Base-by-base conservation (phyloP, 805 yeast genomes). In the Sugiyamaella boreocaroliniensis region DNA sequence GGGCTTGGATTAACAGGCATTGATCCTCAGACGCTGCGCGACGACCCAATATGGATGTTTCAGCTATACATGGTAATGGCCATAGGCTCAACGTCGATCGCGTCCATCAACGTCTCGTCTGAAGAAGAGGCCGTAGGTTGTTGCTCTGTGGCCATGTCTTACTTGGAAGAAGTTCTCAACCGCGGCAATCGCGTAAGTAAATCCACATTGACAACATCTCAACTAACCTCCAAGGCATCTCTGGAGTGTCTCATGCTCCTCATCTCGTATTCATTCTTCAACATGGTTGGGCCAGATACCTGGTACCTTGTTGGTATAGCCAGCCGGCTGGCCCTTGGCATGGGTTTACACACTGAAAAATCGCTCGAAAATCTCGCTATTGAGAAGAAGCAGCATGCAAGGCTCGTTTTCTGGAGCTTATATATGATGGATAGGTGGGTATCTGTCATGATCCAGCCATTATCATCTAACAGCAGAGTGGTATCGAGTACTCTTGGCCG, bases 11-110 rank as follows among this genome's bases (percentile, higher is more conserved):
- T 32, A 4, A 32, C n/a, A 10, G 11, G 8, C n/a, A 9, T 32
- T 9, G 37, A 32, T 9, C n/a, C 37, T 32, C 37, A 32, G 37
- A 32, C 12, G 11, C 45, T 40, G 26, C 16, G n/a, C 4, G 18
- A 42, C 10, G 57, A 56, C 40, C 59, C 60, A 12, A 47, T 45
- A 18, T 56, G 60, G 60, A 64, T 69, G 20, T 79, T 77, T 56
- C 78, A 79, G 63, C 57, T 79, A 10, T 74, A 72, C 60, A 75
- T 80, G 78, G 72, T 78, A 2, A 69, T 78, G 66, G 79, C 81
- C 4, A 75, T 78, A 43, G 83, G 83, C 1, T 77, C 80, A 51
- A 75, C 80, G 9, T 73, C 80, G 2, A 62, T 79, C 48, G 74
- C 61, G 15, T 57, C 61, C 5, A 52, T 58, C 19, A 58, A 52